Evolutionary conservation across 192 early-diverging fungal genomes (phyloP).

Genomic region (Coemansia sp.): DNA sequence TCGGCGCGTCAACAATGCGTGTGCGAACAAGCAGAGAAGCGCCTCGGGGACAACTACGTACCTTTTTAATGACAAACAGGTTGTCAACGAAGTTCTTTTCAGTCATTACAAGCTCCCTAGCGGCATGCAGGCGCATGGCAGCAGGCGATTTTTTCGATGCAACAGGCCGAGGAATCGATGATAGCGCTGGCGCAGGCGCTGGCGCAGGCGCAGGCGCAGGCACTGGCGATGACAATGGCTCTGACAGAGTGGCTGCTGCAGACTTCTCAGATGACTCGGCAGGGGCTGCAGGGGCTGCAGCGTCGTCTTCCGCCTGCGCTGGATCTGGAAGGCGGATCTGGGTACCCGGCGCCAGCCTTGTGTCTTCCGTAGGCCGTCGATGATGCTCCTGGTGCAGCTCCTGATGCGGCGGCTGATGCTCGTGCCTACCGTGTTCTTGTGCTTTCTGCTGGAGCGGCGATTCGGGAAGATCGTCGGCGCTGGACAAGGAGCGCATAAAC

Average conservation of each 20-base stretch:
- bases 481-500: slow-evolving; percentile 47
- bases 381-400: not conserved
- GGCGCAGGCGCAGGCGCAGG: not conserved
- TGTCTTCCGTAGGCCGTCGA: not conserved
- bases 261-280: not conserved
- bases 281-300: not conserved
- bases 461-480: slow-evolving; percentile 36
- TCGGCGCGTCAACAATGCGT: not conserved
- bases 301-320: not conserved
- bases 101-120: slow-evolving; percentile 53
- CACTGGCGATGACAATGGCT: not conserved
- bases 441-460: slow-evolving; percentile 8
- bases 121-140: slow-evolving; percentile 50
- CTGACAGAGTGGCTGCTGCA: not conserved
- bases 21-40: not conserved
- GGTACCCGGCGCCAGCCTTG: not conserved
- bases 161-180: not conserved
- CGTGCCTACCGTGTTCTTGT: not conserved
- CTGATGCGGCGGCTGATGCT: slow-evolving; percentile 4
- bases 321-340: not conserved
- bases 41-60: not conserved
- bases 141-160: slow-evolving; percentile 30
- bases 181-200: not conserved
- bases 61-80: slow-evolving; percentile 55
- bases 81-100: slow-evolving; percentile 59